A percentile compares a stretch with the other conserved stretches of the same genome.
Evolutionary conservation across 1,139 yeast genomes (phyloP).

Genomic region (Yamadazyma sp.): DNA sequence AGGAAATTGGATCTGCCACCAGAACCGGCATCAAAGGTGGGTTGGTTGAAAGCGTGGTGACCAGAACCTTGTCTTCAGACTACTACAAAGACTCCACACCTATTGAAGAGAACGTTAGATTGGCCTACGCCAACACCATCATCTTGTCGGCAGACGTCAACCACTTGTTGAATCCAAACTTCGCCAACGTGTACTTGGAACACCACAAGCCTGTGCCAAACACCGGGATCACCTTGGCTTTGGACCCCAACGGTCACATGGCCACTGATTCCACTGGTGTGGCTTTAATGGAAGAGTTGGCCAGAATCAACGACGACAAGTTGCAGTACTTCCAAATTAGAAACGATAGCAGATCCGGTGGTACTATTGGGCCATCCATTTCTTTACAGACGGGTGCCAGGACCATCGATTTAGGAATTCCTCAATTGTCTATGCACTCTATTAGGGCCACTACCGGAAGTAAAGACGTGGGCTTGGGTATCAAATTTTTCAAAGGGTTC

Average conservation of each 20-base stretch:
- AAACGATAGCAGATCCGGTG: conserved; percentile 45
- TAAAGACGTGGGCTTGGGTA: conserved; percentile 45
- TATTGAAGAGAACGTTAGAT: conserved; percentile 24
- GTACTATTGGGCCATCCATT: conserved; percentile 46
- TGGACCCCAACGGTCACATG: conserved; percentile 44
- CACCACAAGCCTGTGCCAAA: conserved; percentile 44
- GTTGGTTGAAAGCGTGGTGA: conserved; percentile 34
- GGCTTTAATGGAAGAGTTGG: conserved; percentile 32
- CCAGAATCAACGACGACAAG: conserved; percentile 24
- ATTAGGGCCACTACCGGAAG: conserved; percentile 44
- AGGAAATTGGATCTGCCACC: conserved; percentile 45
- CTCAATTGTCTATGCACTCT: conserved; percentile 49
- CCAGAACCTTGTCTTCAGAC: conserved; percentile 31
- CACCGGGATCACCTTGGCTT: conserved; percentile 38
- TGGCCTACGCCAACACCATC: conserved; percentile 35
- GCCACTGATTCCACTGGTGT: conserved; percentile 44
- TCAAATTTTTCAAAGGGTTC: conserved; percentile 37
- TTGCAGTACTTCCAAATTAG: conserved; percentile 46
- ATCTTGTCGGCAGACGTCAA: conserved; percentile 48
- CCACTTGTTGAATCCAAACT: conserved; percentile 50
- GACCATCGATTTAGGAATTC: conserved; percentile 46
- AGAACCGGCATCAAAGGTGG: conserved; percentile 46
- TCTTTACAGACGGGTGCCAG: conserved; percentile 44
- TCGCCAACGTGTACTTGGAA: conserved; percentile 34
- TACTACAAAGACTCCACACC: conserved; percentile 18